phyloP scores from a whole-genome alignment of 169 alveolate species.

The Cystoisospora suis region DNA sequence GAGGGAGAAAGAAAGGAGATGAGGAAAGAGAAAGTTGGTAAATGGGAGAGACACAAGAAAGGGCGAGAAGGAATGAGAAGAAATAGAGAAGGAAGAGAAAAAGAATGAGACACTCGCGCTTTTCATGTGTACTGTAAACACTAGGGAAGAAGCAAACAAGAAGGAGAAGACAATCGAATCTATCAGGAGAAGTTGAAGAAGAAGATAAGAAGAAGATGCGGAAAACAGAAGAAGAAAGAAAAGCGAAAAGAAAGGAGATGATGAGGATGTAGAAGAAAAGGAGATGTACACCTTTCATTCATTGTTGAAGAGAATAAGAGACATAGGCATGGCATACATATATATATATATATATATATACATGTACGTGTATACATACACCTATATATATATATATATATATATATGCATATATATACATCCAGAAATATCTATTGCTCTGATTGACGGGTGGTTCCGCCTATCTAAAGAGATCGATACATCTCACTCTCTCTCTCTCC shows the following conservation, averaged over 20 bases:
- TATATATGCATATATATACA: not conserved
- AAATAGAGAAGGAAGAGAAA: too few relatives aligned
- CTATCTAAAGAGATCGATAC: too few relatives aligned
- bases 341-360: too few relatives aligned
- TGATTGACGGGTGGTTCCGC: too few relatives aligned
- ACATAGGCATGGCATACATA: not conserved
- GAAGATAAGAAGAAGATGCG: not conserved
- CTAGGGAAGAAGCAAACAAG: not conserved
- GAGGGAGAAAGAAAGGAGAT: not conserved
- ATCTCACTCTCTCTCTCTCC: not conserved
- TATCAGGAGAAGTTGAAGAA: not conserved
- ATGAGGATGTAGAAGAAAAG: not conserved
- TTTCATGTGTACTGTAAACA: too few relatives aligned
- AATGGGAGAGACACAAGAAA: too few relatives aligned
- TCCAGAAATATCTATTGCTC: too few relatives aligned
- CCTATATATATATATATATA: not conserved
- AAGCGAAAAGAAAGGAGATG: too few relatives aligned
- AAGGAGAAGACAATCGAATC: not conserved
- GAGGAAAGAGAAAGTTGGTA: too few relatives aligned
- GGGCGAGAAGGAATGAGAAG: too few relatives aligned
- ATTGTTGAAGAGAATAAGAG: not conserved
- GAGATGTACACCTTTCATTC: not conserved
- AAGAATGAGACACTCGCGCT: too few relatives aligned
- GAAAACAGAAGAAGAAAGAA: too few relatives aligned
- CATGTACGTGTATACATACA: not conserved